A percentile compares a stretch with the other conserved stretches of the same genome.
phyloP scores from a whole-genome alignment of 2,329 filamentous ascomycete genomes.

The Diaporthe helianthi region DNA sequence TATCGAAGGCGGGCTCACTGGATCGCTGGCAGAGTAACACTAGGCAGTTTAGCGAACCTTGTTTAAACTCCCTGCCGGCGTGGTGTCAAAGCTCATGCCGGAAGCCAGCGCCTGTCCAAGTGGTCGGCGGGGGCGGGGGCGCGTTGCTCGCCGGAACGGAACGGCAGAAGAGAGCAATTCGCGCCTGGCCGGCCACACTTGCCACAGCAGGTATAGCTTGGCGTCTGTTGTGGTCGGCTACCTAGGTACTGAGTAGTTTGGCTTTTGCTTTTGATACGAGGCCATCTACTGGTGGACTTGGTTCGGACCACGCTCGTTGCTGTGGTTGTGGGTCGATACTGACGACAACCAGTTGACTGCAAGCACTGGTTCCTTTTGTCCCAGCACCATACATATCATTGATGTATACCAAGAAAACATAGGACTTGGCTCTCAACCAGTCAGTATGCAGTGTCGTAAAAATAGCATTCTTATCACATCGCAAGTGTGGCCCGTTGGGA shows the following conservation, averaged over 20 bases:
- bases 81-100: background rate
- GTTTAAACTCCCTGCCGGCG: background rate
- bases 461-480: constrained; percentile 23
- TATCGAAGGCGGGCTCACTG: too few species aligned
- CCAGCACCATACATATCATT: too few species aligned
- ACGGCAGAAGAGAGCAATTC: background rate
- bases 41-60: background rate
- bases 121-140: background rate
- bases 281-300: background rate
- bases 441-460: constrained; percentile 15
- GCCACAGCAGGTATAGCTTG: constrained; percentile 6
- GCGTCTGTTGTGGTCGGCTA: background rate
- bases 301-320: background rate
- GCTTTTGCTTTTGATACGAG: background rate
- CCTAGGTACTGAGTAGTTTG: too few species aligned
- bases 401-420: background rate
- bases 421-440: background rate
- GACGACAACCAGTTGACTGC: background rate
- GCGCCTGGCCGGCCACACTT: background rate
- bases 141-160: constrained; percentile 2
- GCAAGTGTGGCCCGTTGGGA: constrained; percentile 3
- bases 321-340: background rate
- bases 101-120: background rate
- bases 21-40: background rate
- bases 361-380: too few species aligned